These are phyloP conservation scores for Pisolithus orientalis DNA, from an alignment of 768 basidiomycete species.

Conservation along the genomic window DNA sequence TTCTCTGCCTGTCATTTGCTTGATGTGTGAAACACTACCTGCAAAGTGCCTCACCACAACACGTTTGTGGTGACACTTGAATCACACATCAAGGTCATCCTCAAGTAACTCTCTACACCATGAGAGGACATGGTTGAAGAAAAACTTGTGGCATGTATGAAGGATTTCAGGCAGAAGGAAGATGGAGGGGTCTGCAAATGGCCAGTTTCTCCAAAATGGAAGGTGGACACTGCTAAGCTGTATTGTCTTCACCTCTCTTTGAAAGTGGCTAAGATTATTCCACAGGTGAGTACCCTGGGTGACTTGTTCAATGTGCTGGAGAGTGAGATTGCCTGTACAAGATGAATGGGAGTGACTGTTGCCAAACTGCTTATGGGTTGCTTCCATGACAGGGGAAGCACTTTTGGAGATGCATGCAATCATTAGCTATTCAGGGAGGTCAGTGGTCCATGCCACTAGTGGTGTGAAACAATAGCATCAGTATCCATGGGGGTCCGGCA, in stretches of 20 bases:
- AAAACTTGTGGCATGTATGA: background rate
- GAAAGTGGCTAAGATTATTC: background rate
- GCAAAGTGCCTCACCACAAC: background rate
- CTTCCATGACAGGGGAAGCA: too few species aligned
- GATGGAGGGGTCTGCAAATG: background rate
- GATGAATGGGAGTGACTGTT: too few species aligned
- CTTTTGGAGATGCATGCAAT: too few species aligned
- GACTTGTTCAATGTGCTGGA: background rate
- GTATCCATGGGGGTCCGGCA: conserved; percentile 14
- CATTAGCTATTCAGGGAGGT: too few species aligned
- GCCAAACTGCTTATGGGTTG: too few species aligned
- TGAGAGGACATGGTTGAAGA: background rate
- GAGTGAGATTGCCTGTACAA: background rate
- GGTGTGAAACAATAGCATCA: background rate
- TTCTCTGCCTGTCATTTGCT: background rate
- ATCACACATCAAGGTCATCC: too few species aligned
- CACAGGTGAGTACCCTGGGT: background rate
- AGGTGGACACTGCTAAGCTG: too few species aligned
- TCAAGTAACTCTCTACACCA: too few species aligned
- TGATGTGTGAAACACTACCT: background rate
- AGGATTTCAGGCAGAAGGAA: background rate
- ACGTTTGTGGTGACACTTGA: too few species aligned
- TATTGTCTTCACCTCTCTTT: too few species aligned
- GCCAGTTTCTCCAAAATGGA: background rate
- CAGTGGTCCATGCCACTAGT: too few species aligned